phyloP scores from a whole-genome alignment of 371 early-diverging fungal species.

The Thermomucor indicae-seudaticae region DNA sequence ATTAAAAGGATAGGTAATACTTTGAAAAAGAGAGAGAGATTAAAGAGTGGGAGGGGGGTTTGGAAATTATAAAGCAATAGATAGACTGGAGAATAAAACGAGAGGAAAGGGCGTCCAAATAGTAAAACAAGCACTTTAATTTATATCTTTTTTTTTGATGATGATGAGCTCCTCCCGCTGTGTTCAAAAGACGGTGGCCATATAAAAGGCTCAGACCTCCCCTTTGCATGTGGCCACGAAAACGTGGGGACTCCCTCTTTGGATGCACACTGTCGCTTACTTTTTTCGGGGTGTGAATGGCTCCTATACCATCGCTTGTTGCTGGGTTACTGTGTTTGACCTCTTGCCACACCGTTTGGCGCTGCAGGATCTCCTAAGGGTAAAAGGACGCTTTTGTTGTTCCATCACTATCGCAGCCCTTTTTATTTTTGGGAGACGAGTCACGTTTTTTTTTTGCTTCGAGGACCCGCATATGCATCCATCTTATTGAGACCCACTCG shows the following conservation, averaged over 20 bases:
- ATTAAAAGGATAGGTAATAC: background rate
- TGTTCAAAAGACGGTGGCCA: constrained; percentile 2
- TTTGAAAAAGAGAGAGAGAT: background rate
- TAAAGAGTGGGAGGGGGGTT: background rate
- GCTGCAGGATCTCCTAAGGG: background rate
- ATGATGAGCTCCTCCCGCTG: no score
- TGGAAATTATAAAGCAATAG: background rate
- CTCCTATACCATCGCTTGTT: constrained; percentile 11
- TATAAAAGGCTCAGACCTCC: constrained; percentile 1
- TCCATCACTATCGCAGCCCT: no score
- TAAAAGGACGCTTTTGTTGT: no score
- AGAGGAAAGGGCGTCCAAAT: constrained; percentile 5
- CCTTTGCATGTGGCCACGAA: constrained; percentile 15
- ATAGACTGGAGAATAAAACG: constrained; percentile 1
- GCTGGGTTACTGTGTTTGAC: constrained; percentile 16
- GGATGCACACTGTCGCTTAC: constrained; percentile 7
- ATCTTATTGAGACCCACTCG: no score
- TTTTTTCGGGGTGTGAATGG: constrained; percentile 9
- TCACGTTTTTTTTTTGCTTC: no score
- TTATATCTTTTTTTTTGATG: constrained; percentile 12
- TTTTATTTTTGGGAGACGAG: no score
- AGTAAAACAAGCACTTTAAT: background rate
- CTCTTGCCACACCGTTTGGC: constrained; percentile 12
- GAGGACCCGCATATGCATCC: no score
- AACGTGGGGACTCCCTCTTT: constrained; percentile 15